Conservation (phyloP, 2,329 filamentous ascomycete genomes). For the Delphinella strobiligena region DNA sequence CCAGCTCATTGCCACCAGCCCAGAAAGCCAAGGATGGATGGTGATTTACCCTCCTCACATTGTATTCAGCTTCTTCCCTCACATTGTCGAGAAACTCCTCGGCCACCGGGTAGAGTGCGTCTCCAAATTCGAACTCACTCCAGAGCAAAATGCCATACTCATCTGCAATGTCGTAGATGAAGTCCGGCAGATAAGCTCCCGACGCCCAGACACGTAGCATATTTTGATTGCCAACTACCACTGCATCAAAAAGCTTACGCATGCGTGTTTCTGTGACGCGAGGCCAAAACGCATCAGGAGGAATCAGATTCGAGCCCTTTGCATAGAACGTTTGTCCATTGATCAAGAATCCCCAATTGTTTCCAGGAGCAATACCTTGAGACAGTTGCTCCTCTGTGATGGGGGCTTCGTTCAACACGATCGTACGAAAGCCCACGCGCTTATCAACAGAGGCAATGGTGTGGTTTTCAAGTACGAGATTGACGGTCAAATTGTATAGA, state of each 20-base stretch:
- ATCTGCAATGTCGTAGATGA: slow-evolving; percentile 51
- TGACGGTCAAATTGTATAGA: slow-evolving; percentile 44
- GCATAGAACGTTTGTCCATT: slow-evolving; percentile 54
- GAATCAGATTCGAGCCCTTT: slow-evolving; percentile 53
- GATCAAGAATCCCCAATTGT: slow-evolving; percentile 54
- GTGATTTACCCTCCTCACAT: slow-evolving; percentile 49
- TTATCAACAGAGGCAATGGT: slow-evolving; percentile 37
- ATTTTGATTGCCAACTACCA: slow-evolving; percentile 48
- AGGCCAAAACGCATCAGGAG: slow-evolving; percentile 51
- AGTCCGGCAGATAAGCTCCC: slow-evolving; percentile 48
- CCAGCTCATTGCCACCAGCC: slow-evolving; percentile 44
- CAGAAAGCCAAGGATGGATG: slow-evolving; percentile 35
- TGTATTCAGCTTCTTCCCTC: slow-evolving; percentile 44
- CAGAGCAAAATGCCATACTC: slow-evolving; percentile 49
- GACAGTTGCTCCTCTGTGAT: slow-evolving; percentile 42
- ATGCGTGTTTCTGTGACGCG: slow-evolving; percentile 44
- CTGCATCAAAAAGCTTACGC: slow-evolving; percentile 40
- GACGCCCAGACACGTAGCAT: slow-evolving; percentile 53
- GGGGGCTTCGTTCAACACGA: slow-evolving; percentile 44
- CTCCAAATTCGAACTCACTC: slow-evolving; percentile 53
- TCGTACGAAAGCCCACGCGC: slow-evolving; percentile 49
- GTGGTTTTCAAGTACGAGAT: slow-evolving; percentile 25
- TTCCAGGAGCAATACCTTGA: slow-evolving; percentile 43
- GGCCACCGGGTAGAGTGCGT: slow-evolving; percentile 46
- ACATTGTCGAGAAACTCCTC: slow-evolving; percentile 44